A percentile compares a stretch with the other conserved stretches of the same genome.
Evolutionary conservation across 345 rosid genomes (phyloP).

Genomic region (Corchorus capsularis): DNA sequence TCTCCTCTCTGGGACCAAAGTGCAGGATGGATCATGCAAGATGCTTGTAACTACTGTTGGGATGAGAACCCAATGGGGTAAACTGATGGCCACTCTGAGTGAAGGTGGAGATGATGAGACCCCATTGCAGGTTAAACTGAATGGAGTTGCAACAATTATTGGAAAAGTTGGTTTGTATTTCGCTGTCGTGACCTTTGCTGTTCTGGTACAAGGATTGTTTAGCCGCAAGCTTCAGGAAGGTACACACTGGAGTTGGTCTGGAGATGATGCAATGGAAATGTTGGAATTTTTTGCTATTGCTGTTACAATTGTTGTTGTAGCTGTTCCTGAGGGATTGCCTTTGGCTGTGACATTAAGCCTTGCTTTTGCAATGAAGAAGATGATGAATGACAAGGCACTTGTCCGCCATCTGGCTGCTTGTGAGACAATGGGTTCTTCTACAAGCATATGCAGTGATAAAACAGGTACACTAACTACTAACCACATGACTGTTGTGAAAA

Average conservation of each 20-base stretch:
- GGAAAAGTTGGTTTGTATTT: constrained; percentile 80
- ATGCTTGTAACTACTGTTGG: constrained; percentile 91
- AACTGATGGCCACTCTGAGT: constrained; percentile 79
- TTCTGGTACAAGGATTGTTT: constrained; percentile 72
- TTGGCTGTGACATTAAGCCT: constrained; percentile 93
- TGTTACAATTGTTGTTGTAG: constrained; percentile 92
- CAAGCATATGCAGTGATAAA: constrained; percentile 85
- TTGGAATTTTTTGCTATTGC: constrained; percentile 80
- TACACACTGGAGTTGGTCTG: constrained; percentile 62
- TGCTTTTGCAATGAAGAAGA: constrained; percentile 92
- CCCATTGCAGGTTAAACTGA: constrained; percentile 80
- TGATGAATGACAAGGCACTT: constrained; percentile 92
- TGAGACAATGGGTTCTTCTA: constrained; percentile 95
- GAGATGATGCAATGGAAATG: constrained; percentile 67
- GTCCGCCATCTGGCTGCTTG: constrained; percentile 91
- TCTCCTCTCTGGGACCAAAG: constrained; percentile 78
- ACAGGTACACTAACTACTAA: constrained; percentile 92
- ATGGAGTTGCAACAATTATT: constrained; percentile 78
- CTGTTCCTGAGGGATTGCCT: constrained; percentile 94
- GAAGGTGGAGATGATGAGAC: constrained; percentile 83
- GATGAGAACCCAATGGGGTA: constrained; percentile 91
- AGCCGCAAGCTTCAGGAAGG: constrained; percentile 50
- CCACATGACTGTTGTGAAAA: constrained; percentile 80
- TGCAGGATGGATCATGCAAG: constrained; percentile 73
- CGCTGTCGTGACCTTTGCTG: constrained; percentile 76